A percentile compares a stretch with the other conserved stretches of the same genome.
phyloP scores from a whole-genome alignment of 768 basidiomycete genomes.

The Paxillus ammoniavirescens region DNA sequence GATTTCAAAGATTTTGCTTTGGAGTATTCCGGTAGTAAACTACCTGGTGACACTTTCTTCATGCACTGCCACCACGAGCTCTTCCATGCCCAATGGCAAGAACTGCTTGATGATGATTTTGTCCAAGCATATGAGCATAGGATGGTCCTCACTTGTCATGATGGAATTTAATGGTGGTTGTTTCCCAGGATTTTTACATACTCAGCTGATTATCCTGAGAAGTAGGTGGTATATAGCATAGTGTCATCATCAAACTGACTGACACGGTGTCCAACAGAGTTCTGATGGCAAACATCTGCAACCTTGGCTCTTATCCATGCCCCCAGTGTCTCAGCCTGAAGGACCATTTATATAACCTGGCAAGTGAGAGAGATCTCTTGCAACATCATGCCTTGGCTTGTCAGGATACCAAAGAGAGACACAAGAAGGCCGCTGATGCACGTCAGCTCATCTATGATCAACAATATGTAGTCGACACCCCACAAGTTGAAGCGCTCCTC shows the following conservation, averaged over 20 bases:
- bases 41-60: not conserved
- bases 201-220: slow-evolving; percentile 1
- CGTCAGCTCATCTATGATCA: slow-evolving; percentile 28
- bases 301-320: not conserved
- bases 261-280: not conserved
- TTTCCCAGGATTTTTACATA: slow-evolving; percentile 1
- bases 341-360: slow-evolving; percentile 11
- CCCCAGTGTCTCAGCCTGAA: not conserved
- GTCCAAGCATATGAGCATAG: slow-evolving; percentile 6
- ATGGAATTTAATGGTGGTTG: not conserved
- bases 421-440: slow-evolving; percentile 11
- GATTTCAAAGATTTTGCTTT: slow-evolving; percentile 10
- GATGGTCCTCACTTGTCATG: not conserved
- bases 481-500: slow-evolving; percentile 25
- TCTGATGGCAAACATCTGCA: not conserved
- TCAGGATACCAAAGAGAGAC: slow-evolving; percentile 5
- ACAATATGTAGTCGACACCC: slow-evolving; percentile 23
- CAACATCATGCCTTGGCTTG: slow-evolving; percentile 4
- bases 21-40: not conserved
- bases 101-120: not conserved
- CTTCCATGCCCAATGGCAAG: not conserved
- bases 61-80: slow-evolving; percentile 10
- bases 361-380: slow-evolving; percentile 10
- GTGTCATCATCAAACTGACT: too few species aligned
- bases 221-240: not conserved